phyloP scores from a whole-genome alignment of 306 rosid species.

The Echinosophora koreensis region DNA sequence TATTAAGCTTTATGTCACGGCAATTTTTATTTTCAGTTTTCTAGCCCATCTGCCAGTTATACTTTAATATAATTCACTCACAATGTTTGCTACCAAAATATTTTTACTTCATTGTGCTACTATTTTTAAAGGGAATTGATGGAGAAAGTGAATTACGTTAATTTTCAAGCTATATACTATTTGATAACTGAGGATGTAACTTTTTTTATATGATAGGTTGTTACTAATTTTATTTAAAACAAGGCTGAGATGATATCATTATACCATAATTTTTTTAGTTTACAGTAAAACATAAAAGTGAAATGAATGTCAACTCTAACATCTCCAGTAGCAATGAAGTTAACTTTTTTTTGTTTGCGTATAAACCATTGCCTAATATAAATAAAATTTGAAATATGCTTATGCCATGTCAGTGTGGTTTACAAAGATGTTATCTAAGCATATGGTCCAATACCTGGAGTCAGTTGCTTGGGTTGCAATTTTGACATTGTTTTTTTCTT shows the following conservation, averaged over 20 bases:
- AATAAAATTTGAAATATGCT: conserved; percentile 27
- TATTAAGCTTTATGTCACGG: conserved; percentile 18
- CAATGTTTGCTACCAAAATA: conserved; percentile 33
- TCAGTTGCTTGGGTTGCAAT: conserved; percentile 39
- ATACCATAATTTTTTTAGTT: conserved; percentile 1
- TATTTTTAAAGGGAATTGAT: conserved; percentile 6
- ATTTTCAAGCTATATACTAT: conserved; percentile 18
- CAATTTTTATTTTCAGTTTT: conserved; percentile 23
- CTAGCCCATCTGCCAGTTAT: conserved; percentile 32
- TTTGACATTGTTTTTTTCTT: not conserved
- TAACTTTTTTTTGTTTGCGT: not conserved
- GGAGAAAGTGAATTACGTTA: conserved; percentile 19
- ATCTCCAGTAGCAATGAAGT: conserved; percentile 18
- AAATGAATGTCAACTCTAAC: conserved; percentile 14
- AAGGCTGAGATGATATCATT: conserved; percentile 1
- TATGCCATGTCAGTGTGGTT: conserved; percentile 25
- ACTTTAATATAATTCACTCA: conserved; percentile 22
- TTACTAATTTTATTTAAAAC: not conserved
- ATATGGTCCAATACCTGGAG: conserved; percentile 29
- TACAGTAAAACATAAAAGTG: not conserved
- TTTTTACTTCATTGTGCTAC: conserved; percentile 15
- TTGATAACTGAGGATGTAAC: not conserved
- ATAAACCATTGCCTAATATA: conserved; percentile 7
- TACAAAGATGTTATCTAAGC: conserved; percentile 38
- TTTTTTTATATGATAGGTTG: too few species aligned